Evolutionary conservation across 257 asterid genomes (phyloP), one percentile per base, ranked within the genome.

Genomic region (Capsicum chinense): DNA sequence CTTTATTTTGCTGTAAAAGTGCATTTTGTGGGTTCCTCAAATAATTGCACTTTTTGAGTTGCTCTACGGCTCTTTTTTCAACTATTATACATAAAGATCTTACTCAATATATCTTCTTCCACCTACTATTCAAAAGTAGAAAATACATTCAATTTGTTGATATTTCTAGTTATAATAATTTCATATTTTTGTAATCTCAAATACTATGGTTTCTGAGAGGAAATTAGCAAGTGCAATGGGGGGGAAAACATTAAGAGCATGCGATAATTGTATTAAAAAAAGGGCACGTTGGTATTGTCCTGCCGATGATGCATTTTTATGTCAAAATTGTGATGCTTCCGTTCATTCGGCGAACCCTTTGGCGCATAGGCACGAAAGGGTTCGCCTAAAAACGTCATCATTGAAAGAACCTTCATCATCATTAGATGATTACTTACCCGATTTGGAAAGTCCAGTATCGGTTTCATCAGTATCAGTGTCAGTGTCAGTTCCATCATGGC

Each of bases 331-430:
- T 68, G 98, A 95, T 52, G 84, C 90, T 3, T 89, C 95, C 0
- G 98, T 95, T 5, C 99, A 95, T 81, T 92, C 97, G 0, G 99
- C 99, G 0, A 95, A 94, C 60, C 94, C 93, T 56, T 85, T 94
- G 33, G 98, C 98, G 7, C 89, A 88, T 1, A 83, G 98, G 17
- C 97, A 95, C 62, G 93, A 94, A 66, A 88, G 98, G 83, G 97
- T 95, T 86, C 95, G 95, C 56, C 93, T 95, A 54, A 92, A 93
- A 69, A 87, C 87, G 2, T 71, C 92, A 7, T 85, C 90, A 2
- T 8, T 84, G 19, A 86, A 86, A 35, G 83, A 89, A 5, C 12
- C 70, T 5, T 21, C 42, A 21, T 21, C 70, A 64, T 64, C 73
- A 13, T 19, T 21, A 0, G 21, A 74, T 5, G 8, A 52, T 70